phyloP scores from a whole-genome alignment of 2,329 filamentous ascomycete genomes.

The Catunica adiposa region DNA sequence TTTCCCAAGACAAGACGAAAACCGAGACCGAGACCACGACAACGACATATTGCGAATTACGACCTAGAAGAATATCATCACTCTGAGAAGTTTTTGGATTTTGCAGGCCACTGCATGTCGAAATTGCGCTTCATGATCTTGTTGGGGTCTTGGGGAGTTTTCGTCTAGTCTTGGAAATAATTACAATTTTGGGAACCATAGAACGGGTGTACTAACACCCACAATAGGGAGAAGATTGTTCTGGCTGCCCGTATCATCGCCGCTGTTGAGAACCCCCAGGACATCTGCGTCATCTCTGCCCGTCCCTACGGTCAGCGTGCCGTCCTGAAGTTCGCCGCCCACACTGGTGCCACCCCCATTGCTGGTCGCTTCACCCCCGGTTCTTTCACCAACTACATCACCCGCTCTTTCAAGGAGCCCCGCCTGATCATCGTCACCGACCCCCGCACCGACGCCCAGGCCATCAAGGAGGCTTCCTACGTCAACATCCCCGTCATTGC shows the following conservation, averaged over 20 bases:
- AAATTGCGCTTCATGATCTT: background rate
- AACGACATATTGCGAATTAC: background rate
- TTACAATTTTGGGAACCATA: constrained; percentile 5
- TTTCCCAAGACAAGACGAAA: background rate
- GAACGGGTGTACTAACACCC: constrained; percentile 16
- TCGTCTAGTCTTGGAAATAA: background rate
- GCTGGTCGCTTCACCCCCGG: constrained; percentile 99
- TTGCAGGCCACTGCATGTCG: background rate
- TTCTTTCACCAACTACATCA: constrained; percentile 99
- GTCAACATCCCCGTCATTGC: constrained; percentile 99
- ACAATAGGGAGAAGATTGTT: constrained; percentile 91
- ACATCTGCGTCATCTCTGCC: constrained; percentile 98
- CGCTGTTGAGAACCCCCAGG: constrained; percentile 97
- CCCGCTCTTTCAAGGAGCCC: constrained; percentile 99
- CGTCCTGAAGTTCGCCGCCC: constrained; percentile 97
- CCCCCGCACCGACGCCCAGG: constrained; percentile 97
- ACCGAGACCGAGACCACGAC: background rate
- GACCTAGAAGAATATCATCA: background rate
- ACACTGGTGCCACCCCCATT: constrained; percentile 96
- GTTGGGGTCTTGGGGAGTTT: background rate
- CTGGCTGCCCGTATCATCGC: constrained; percentile 97
- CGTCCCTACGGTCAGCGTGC: constrained; percentile 99
- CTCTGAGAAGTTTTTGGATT: background rate
- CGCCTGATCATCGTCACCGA: constrained; percentile 99
- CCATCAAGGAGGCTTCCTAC: constrained; percentile 99